Percentiles rank a stretch among this genome's conserved stretches.
Evolutionary conservation across 371 early-diverging fungal genomes (phyloP).

Genomic region (Fennellomyces sp.): DNA sequence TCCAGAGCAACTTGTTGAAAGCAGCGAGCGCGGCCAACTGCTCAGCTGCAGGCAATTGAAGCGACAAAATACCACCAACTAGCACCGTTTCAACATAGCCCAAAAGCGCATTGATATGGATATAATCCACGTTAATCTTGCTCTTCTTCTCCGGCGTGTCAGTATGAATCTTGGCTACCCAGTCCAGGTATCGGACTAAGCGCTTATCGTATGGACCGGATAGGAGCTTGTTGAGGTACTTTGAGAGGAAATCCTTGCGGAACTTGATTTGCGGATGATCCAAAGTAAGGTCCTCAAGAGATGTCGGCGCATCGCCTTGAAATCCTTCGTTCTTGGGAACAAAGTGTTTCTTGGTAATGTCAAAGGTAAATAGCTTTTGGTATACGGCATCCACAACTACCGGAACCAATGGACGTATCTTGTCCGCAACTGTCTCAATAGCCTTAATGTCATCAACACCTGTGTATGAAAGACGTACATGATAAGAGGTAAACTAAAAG

Average conservation of each 20-base stretch:
- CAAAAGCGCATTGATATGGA: conserved; percentile 80
- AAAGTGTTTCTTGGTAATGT: conserved; percentile 65
- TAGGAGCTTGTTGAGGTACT: conserved; percentile 75
- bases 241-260: conserved; percentile 76
- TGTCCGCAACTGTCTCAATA: conserved; percentile 66
- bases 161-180: conserved; percentile 70
- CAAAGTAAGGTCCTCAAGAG: conserved; percentile 52
- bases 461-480: conserved; percentile 3
- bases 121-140: conserved; percentile 82
- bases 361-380: conserved; percentile 61
- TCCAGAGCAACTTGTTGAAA: conserved; percentile 85
- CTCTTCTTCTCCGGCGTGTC: conserved; percentile 75
- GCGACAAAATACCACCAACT: conserved; percentile 62
- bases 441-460: conserved; percentile 47
- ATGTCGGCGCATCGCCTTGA: conserved; percentile 43
- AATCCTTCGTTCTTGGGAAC: conserved; percentile 74
- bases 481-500: not conserved
- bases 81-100: conserved; percentile 72
- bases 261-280: conserved; percentile 78
- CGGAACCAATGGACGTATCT: conserved; percentile 74
- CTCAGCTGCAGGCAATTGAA: conserved; percentile 60
- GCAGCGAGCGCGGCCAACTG: conserved; percentile 67
- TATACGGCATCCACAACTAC: conserved; percentile 81
- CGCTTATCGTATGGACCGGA: conserved; percentile 71
- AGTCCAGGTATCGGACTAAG: conserved; percentile 77